Percentiles rank a stretch among this genome's conserved stretches.
Conservation (phyloP, 2,329 filamentous ascomycete genomes). For the Xylariaceae sp. region DNA sequence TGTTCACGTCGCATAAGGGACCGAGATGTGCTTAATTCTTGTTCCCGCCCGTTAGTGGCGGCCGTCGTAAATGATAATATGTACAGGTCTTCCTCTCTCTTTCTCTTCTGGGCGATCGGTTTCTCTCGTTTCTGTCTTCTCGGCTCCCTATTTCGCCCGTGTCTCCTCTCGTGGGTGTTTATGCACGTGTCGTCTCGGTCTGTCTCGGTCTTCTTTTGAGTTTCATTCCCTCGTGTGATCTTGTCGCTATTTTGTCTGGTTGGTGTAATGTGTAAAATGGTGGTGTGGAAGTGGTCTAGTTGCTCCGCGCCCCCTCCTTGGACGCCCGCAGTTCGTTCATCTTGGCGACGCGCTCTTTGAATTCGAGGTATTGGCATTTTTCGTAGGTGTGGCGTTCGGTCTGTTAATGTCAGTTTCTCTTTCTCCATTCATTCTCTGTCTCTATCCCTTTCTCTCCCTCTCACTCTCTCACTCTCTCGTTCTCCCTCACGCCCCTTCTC, state of each 20-base stretch:
- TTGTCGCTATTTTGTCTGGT: too few species aligned
- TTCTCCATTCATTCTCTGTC: too few species aligned
- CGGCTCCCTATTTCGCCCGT: not conserved
- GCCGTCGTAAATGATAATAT: not conserved
- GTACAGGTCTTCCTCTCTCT: not conserved
- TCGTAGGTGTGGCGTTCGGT: slow-evolving; percentile 96
- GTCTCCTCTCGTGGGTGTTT: not conserved
- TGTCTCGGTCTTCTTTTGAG: too few species aligned
- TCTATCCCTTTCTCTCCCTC: too few species aligned
- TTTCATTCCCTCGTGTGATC: too few species aligned
- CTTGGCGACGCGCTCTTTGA: slow-evolving; percentile 97
- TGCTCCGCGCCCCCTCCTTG: slow-evolving; percentile 80
- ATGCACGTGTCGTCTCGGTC: too few species aligned
- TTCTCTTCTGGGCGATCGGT: not conserved
- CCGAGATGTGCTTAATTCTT: not conserved
- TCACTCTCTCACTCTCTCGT: too few species aligned
- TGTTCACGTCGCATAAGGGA: too few species aligned
- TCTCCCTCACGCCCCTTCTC: too few species aligned
- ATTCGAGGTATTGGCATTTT: slow-evolving; percentile 98
- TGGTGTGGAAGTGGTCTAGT: slow-evolving; percentile 49
- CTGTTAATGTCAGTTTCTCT: slow-evolving; percentile 41
- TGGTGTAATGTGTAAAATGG: too few species aligned
- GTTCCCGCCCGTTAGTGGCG: not conserved
- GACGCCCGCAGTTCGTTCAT: slow-evolving; percentile 92
- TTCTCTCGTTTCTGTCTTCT: too few species aligned